phyloP scores from a whole-genome alignment of 2,329 filamentous ascomycete species.

The Penicillium sp. region DNA sequence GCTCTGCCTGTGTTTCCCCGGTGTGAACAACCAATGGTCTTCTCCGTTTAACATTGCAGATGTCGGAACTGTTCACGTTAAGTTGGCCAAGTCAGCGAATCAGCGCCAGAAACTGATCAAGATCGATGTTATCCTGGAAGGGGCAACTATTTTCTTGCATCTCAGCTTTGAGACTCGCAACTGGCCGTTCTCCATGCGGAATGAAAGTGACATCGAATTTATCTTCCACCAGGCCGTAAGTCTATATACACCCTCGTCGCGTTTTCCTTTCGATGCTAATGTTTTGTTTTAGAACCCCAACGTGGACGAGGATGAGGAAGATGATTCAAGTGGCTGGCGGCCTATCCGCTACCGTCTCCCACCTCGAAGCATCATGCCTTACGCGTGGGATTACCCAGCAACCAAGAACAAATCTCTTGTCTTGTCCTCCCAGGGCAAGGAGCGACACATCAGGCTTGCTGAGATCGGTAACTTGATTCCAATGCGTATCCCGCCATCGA shows the following conservation, averaged over 20 bases:
- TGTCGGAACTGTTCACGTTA: slow-evolving; percentile 87
- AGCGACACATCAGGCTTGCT: slow-evolving; percentile 88
- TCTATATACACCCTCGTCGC: neutral
- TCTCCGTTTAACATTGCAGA: slow-evolving; percentile 97
- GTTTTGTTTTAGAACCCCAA: slow-evolving; percentile 64
- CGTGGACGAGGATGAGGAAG: slow-evolving; percentile 82
- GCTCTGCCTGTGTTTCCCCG: slow-evolving; percentile 86
- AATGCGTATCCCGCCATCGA: slow-evolving; percentile 75
- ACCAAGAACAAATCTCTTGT: slow-evolving; percentile 95
- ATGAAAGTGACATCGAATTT: slow-evolving; percentile 95
- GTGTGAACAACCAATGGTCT: slow-evolving; percentile 95
- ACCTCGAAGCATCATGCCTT: slow-evolving; percentile 96
- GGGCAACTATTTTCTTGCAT: slow-evolving; percentile 89
- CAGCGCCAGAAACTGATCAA: slow-evolving; percentile 86
- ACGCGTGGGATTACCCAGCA: slow-evolving; percentile 98
- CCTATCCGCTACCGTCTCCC: slow-evolving; percentile 90
- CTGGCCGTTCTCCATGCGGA: slow-evolving; percentile 98
- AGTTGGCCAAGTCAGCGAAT: slow-evolving; percentile 77
- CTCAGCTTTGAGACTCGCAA: slow-evolving; percentile 88
- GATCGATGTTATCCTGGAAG: slow-evolving; percentile 86
- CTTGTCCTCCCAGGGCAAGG: slow-evolving; percentile 73
- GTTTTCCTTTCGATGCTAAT: neutral
- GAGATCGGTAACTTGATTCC: slow-evolving; percentile 96
- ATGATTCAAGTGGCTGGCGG: slow-evolving; percentile 79
- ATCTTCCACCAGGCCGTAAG: slow-evolving; percentile 79